A percentile compares a stretch with the other conserved stretches of the same genome.
These are phyloP conservation scores for Acacia melanoxylon DNA, from an alignment of 306 rosid genomes.

Conservation along the genomic window DNA sequence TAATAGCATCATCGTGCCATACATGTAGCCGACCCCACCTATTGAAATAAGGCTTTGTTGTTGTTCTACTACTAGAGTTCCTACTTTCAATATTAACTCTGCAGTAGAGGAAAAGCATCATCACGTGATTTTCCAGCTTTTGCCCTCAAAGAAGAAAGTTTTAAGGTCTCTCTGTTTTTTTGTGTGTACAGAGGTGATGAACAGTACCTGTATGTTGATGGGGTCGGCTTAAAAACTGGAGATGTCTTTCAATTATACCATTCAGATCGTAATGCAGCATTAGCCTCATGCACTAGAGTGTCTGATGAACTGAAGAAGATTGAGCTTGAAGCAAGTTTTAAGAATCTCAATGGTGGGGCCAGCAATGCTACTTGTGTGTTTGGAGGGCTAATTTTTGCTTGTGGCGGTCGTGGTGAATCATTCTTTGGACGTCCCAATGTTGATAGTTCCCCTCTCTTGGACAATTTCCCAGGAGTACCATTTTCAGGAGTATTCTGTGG, in stretches of 20 bases:
- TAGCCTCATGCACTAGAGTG: conserved; percentile 40
- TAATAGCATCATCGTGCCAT: no score
- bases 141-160: neutral
- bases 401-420: conserved; percentile 65
- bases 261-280: conserved; percentile 57
- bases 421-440: conserved; percentile 51
- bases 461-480: conserved; percentile 60
- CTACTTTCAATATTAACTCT: neutral
- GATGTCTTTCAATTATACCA: conserved; percentile 70
- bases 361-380: conserved; percentile 40
- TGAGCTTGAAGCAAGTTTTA: conserved; percentile 34
- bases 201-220: conserved; percentile 64
- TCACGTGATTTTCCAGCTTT: neutral
- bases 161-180: conserved; percentile 25
- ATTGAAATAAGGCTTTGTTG: no score
- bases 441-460: conserved; percentile 63
- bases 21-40: no score
- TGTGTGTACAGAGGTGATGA: conserved; percentile 64
- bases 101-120: neutral
- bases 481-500: conserved; percentile 72
- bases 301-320: conserved; percentile 47
- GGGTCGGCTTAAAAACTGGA: conserved; percentile 66
- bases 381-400: conserved; percentile 70
- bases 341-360: conserved; percentile 22
- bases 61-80: neutral